A percentile compares a stretch with the other conserved stretches of the same genome.
Conservation (phyloP, 2,329 filamentous ascomycete species). For the Periconia digitata region DNA sequence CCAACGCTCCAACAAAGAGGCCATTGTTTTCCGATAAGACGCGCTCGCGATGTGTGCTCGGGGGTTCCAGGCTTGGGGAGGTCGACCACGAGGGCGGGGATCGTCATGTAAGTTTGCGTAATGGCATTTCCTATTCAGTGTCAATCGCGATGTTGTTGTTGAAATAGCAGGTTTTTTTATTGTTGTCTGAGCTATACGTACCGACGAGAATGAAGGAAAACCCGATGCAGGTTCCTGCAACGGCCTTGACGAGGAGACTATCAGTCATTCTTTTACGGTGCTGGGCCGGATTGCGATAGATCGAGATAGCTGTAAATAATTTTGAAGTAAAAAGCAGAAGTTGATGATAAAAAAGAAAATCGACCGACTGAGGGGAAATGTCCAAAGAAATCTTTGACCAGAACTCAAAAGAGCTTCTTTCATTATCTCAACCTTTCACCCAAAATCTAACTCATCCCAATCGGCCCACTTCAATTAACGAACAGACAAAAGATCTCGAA, state of each 20-base stretch:
- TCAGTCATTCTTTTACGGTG: slow-evolving; percentile 39
- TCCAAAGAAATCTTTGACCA: no score
- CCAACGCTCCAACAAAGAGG: slow-evolving; percentile 54
- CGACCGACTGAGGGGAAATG: no score
- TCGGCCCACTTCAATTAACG: no score
- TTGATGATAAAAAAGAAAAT: no score
- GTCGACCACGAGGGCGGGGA: slow-evolving; percentile 52
- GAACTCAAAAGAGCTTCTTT: background rate
- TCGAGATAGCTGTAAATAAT: no score
- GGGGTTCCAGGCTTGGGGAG: slow-evolving; percentile 47
- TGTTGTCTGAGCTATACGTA: no score
- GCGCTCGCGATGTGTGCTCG: slow-evolving; percentile 46
- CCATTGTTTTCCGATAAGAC: slow-evolving; percentile 53
- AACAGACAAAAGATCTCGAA: no score
- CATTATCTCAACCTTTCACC: no score
- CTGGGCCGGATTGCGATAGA: no score
- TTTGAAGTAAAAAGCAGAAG: no score
- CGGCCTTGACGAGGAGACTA: slow-evolving; percentile 37
- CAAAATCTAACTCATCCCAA: no score
- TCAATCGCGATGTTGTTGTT: slow-evolving; percentile 2
- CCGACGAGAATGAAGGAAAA: slow-evolving; percentile 54
- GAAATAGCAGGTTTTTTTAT: background rate
- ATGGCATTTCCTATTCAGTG: slow-evolving; percentile 51
- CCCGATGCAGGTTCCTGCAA: slow-evolving; percentile 50
- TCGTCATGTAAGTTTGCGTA: slow-evolving; percentile 56